Evolutionary conservation across 257 asterid genomes (phyloP), one percentile per base, ranked within the genome.

Genomic region (Solanum chiquidenum): DNA sequence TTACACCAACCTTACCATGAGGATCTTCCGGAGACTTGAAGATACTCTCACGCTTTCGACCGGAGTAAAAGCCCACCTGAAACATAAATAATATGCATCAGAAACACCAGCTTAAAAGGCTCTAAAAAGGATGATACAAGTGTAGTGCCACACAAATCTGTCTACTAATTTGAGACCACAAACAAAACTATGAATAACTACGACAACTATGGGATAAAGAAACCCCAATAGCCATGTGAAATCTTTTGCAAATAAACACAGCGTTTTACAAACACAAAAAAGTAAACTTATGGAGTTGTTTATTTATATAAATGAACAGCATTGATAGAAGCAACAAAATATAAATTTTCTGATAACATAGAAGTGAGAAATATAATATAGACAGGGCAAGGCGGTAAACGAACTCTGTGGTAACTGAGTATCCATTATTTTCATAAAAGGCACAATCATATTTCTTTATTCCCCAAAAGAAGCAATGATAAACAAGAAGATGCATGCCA

Each of bases 21-120:
- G 98, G 99, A 85, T 97, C 99, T 9, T 95, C 99, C 6, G 99
- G 98, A 85, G 99, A 97, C 89, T 96, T 97, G 86, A 97, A 95
- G 86, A 97, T 97, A 92, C 99, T 96, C 93, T 97, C 99, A 20
- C 96, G 90, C 92, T 95, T 97, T 89, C 98, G 94, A 23, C 99
- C 99, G 11, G 99, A 95, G 95, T 93, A 95, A 93, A 97, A 97
- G 66, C 99, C 99, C 85, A 95, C 94, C 99, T 97, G 88, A 69
- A 60, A 86, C 85, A 86, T 6, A 87, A 86, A 71, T 89, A 64
- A 21, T 23, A 86, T 5, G 44, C 69, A 9, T 20, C 9, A 49
- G 71, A 82, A 52, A 46, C 29, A 82, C 69, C 31, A 82, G 69
- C 69, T 52, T 79, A 79, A 13, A 79, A 42, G 83, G 34, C 60